Evolutionary conservation across 768 basidiomycete species (phyloP).

Genomic region (Pleurotus ostreatus): DNA sequence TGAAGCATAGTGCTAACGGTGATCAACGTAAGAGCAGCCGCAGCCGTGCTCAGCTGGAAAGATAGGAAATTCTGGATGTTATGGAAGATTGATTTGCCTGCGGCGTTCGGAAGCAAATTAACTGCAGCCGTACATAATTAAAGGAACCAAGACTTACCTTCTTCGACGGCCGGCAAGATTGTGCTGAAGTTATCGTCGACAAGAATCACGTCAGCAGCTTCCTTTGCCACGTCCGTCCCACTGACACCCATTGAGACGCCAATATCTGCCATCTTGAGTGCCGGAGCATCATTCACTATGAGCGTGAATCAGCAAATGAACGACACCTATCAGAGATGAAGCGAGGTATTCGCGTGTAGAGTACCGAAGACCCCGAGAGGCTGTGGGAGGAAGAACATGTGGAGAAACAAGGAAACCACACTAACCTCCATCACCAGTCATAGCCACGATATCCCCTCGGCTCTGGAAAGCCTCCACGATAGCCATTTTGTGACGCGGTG

Average conservation of each 20-base stretch:
- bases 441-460: slow-evolving; percentile 86
- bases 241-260: slow-evolving; percentile 97
- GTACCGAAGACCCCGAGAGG: background rate
- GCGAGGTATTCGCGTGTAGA: background rate
- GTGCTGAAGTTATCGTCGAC: slow-evolving; percentile 98
- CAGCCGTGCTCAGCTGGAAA: slow-evolving; percentile 97
- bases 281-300: slow-evolving; percentile 91
- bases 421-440: slow-evolving; percentile 95
- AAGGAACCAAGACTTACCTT: slow-evolving; percentile 46
- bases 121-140: background rate
- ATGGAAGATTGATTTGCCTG: slow-evolving; percentile 94
- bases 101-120: slow-evolving; percentile 22
- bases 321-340: background rate
- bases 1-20: slow-evolving; percentile 90
- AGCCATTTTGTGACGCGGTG: slow-evolving; percentile 96
- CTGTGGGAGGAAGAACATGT: background rate
- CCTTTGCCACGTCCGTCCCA: slow-evolving; percentile 98
- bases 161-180: slow-evolving; percentile 90
- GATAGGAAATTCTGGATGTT: slow-evolving; percentile 98
- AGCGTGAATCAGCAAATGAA: slow-evolving; percentile 1
- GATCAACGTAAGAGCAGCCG: slow-evolving; percentile 91
- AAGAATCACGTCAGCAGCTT: slow-evolving; percentile 94
- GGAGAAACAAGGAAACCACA: slow-evolving; percentile 9
- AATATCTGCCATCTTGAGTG: slow-evolving; percentile 96
- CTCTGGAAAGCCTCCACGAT: slow-evolving; percentile 93